Percentiles rank a stretch among this genome's conserved stretches.
Evolutionary conservation across 352 stramenopile species (phyloP).

Genomic region (Pythium aristosporum): DNA sequence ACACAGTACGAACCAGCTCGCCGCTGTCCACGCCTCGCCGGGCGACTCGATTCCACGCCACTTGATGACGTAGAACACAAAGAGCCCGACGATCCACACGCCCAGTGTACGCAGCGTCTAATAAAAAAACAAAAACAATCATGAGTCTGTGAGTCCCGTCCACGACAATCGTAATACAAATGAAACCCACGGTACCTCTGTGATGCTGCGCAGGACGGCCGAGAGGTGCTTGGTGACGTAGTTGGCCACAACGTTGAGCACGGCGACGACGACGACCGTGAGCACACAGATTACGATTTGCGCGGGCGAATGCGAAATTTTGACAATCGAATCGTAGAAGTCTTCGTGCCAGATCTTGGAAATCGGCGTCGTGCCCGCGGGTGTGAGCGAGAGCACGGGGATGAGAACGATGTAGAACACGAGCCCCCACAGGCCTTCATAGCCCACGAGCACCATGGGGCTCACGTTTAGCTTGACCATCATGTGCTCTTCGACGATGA

Average conservation of each 20-base stretch:
- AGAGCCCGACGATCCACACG: constrained; percentile 69
- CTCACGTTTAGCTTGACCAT: constrained; percentile 76
- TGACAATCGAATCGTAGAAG: constrained; percentile 74
- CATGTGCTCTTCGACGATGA: constrained; percentile 90
- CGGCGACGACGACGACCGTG: constrained; percentile 61
- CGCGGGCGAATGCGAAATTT: constrained; percentile 60
- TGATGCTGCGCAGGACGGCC: constrained; percentile 75
- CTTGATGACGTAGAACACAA: constrained; percentile 71
- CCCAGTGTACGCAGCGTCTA: constrained; percentile 76
- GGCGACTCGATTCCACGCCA: constrained; percentile 55
- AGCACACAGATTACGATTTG: constrained; percentile 49
- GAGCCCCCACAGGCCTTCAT: constrained; percentile 86
- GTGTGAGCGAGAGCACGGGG: constrained; percentile 62
- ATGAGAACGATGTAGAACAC: constrained; percentile 69
- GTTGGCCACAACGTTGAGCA: constrained; percentile 66
- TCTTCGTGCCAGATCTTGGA: constrained; percentile 81
- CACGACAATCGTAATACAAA: too few relatives aligned
- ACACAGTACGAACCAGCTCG: constrained; percentile 63
- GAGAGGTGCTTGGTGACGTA: constrained; percentile 86
- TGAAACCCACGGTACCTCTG: constrained; percentile 37
- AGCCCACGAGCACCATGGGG: constrained; percentile 81
- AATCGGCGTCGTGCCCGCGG: constrained; percentile 37
- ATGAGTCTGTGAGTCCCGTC: too few relatives aligned
- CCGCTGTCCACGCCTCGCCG: constrained; percentile 67
- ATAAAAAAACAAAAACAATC: neutral